Conservation (phyloP, 805 yeast species). For the Candida pseudoglaebosa region DNA sequence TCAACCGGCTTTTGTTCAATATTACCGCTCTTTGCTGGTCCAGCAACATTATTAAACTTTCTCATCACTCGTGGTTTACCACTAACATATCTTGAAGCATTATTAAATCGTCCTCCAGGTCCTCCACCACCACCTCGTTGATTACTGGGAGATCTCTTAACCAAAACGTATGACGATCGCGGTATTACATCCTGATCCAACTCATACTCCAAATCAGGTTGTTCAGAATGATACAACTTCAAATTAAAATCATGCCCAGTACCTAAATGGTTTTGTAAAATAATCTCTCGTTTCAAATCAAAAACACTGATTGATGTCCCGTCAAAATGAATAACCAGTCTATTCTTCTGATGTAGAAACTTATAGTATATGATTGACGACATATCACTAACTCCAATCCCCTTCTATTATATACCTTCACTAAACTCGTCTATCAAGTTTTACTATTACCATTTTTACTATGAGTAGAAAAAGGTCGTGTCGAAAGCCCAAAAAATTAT, state of each 20-base stretch:
- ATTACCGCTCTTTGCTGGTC: slow-evolving; percentile 14
- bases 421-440: no score
- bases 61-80: slow-evolving; percentile 58
- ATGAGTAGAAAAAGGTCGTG: no score
- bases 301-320: slow-evolving; percentile 96
- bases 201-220: slow-evolving; percentile 63
- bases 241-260: slow-evolving; percentile 84
- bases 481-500: no score
- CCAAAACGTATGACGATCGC: slow-evolving; percentile 80
- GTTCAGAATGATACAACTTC: slow-evolving; percentile 54
- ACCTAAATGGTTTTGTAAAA: slow-evolving; percentile 73
- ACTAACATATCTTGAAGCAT: slow-evolving; percentile 65
- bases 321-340: slow-evolving; percentile 79
- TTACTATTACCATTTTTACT: no score
- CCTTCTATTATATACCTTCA: no score
- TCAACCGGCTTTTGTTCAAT: slow-evolving; percentile 21
- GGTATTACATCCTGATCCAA: slow-evolving; percentile 93
- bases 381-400: no score
- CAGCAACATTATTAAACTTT: slow-evolving; percentile 34
- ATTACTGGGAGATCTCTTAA: slow-evolving; percentile 68
- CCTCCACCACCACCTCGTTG: slow-evolving; percentile 14
- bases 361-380: slow-evolving; percentile 85
- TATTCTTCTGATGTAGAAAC: slow-evolving; percentile 78
- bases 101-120: slow-evolving; percentile 46
- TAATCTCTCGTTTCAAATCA: slow-evolving; percentile 89